phyloP scores from a whole-genome alignment of 768 basidiomycete species.

The Crepidotus variabilis region DNA sequence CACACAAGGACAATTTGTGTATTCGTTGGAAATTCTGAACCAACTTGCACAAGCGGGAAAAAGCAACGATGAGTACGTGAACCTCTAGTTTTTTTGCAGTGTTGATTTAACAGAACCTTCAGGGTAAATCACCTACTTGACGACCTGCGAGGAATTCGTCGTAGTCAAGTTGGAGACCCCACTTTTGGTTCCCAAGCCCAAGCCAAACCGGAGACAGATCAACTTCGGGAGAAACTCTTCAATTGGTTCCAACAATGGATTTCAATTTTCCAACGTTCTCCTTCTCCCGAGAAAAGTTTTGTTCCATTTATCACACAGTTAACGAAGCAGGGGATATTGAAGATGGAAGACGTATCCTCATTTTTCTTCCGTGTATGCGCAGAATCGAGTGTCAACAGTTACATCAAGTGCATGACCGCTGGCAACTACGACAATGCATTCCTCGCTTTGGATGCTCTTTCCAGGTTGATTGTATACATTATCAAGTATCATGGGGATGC shows the following conservation, averaged over 20 bases:
- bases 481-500: conserved; percentile 99
- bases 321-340: conserved; percentile 94
- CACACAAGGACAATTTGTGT: conserved; percentile 73
- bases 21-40: conserved; percentile 75
- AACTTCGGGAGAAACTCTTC: conserved; percentile 70
- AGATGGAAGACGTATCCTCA: conserved; percentile 92
- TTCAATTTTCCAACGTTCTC: conserved; percentile 85
- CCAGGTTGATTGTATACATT: conserved; percentile 92
- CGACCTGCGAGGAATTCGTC: conserved; percentile 70
- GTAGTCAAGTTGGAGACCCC: conserved; percentile 19
- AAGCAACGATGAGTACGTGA: conserved; percentile 81
- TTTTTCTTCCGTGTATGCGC: conserved; percentile 99
- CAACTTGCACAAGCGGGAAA: conserved; percentile 73
- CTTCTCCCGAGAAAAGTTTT: conserved; percentile 90
- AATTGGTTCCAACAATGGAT: conserved; percentile 96
- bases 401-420: conserved; percentile 68
- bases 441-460: conserved; percentile 93
- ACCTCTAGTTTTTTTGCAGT: conserved; percentile 2
- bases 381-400: conserved; percentile 89
- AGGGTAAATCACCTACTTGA: conserved; percentile 75
- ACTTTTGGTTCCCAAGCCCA: conserved; percentile 22
- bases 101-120: conserved; percentile 7
- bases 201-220: conserved; percentile 64
- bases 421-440: conserved; percentile 78
- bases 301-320: conserved; percentile 96